These are phyloP conservation scores for Exophiala xenobiotica DNA, from an alignment of 2,329 filamentous ascomycete genomes.

Conservation along the genomic window DNA sequence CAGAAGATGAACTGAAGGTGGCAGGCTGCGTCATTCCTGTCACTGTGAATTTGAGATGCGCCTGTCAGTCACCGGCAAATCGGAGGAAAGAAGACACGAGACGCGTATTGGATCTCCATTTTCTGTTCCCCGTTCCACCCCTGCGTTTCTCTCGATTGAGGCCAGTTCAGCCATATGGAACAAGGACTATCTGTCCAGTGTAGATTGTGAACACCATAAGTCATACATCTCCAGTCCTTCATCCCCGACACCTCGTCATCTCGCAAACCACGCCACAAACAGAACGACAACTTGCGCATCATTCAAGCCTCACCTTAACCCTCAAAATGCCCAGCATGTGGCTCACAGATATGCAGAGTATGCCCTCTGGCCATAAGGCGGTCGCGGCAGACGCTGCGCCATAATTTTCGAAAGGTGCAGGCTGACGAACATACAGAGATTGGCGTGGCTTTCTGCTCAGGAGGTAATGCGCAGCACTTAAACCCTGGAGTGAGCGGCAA, in stretches of 20 bases:
- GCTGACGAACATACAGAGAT: constrained; percentile 64
- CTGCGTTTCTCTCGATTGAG: constrained; percentile 11
- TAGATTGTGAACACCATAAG: background rate
- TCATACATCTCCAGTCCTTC: background rate
- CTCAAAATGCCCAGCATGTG: constrained; percentile 82
- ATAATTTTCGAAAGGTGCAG: constrained; percentile 18
- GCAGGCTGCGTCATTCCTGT: constrained; percentile 1
- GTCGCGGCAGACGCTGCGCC: background rate
- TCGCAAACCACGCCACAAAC: too few relatives aligned
- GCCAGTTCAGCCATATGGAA: constrained; percentile 21
- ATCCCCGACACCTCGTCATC: background rate
- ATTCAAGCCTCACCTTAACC: background rate
- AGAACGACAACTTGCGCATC: too few relatives aligned
- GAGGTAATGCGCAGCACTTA: constrained; percentile 64
- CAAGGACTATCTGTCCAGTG: background rate
- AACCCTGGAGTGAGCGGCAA: background rate
- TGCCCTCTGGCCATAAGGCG: constrained; percentile 39
- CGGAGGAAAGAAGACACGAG: constrained; percentile 6
- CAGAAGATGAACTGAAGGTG: background rate
- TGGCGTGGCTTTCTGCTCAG: constrained; percentile 95
- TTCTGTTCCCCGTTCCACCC: background rate
- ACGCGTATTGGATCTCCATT: constrained; percentile 16
- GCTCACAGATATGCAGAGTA: constrained; percentile 94
- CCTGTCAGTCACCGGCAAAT: too few relatives aligned
- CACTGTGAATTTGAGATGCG: too few relatives aligned